Percentiles rank a stretch among this genome's conserved stretches.
Conservation (phyloP, 2,329 filamentous ascomycete species). For the Trichoderma breve region DNA sequence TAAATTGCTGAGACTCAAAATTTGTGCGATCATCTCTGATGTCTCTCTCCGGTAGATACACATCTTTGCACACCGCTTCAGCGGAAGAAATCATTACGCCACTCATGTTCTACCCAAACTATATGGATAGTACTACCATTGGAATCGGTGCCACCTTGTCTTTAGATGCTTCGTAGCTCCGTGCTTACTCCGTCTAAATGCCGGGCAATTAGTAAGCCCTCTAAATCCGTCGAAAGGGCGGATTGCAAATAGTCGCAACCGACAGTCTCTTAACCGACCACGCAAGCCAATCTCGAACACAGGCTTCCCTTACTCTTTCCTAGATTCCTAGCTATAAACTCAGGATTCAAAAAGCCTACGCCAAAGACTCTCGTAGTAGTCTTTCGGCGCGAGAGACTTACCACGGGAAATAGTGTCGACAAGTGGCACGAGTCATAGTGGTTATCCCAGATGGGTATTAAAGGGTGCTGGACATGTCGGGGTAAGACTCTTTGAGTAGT, state of each 20-base stretch:
- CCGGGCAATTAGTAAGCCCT: background rate
- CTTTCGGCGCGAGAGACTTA: background rate
- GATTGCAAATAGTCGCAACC: background rate
- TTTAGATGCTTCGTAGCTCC: background rate
- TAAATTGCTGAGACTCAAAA: too few species aligned
- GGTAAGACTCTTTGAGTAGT: background rate
- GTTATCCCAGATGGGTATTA: background rate
- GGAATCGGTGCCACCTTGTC: background rate
- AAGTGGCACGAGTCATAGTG: background rate
- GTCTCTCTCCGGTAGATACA: background rate
- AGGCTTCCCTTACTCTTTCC: background rate
- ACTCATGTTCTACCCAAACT: background rate
- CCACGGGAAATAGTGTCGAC: background rate
- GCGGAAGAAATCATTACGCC: background rate
- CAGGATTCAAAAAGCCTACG: background rate
- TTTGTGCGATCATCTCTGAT: background rate
- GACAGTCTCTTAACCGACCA: background rate
- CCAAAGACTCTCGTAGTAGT: background rate
- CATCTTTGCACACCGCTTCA: background rate
- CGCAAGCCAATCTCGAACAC: background rate
- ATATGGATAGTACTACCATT: background rate
- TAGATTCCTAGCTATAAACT: background rate
- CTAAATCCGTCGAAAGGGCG: background rate
- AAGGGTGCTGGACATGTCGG: slow-evolving; percentile 12
- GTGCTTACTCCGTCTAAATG: background rate